Percentiles rank a stretch among this genome's conserved stretches.
These are phyloP conservation scores for Ostreobium quekettii DNA, from an alignment of 139 green algal genomes.

Conservation along the genomic window DNA sequence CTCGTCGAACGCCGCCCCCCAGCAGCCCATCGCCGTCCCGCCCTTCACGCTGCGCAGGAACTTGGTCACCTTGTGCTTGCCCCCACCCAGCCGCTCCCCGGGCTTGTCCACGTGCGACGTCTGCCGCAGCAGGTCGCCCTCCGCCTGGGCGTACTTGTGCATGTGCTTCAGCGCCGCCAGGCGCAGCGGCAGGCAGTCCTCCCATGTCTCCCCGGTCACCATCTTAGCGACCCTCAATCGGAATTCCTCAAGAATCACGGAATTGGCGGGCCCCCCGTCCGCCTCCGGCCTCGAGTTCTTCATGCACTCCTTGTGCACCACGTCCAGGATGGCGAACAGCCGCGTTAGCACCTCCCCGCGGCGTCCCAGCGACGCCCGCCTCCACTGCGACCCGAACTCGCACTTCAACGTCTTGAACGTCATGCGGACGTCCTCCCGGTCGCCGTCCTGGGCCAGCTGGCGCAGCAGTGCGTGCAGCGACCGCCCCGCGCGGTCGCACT, in stretches of 20 bases:
- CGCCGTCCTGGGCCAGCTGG: slow-evolving; percentile 9
- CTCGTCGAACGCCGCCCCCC: slow-evolving; percentile 16
- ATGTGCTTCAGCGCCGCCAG: slow-evolving; percentile 15
- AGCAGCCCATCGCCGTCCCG: slow-evolving; percentile 1
- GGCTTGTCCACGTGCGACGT: not conserved
- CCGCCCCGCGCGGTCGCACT: not conserved
- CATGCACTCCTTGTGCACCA: slow-evolving; percentile 16
- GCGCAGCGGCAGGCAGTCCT: slow-evolving; percentile 4
- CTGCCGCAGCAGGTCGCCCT: not conserved
- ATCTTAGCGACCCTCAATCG: slow-evolving; percentile 17
- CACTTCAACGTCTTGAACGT: slow-evolving; percentile 20
- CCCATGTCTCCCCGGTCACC: slow-evolving; percentile 15
- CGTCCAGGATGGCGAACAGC: slow-evolving; percentile 14
- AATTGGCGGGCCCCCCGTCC: slow-evolving; percentile 1
- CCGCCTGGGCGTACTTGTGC: slow-evolving; percentile 7
- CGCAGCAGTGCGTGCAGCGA: slow-evolving; percentile 9
- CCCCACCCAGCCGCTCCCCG: not conserved
- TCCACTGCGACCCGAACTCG: slow-evolving; percentile 17
- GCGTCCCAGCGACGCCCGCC: not conserved
- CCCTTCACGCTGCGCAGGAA: not conserved
- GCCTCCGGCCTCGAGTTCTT: not conserved
- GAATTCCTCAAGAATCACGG: slow-evolving; percentile 17
- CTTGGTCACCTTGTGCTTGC: slow-evolving; percentile 4
- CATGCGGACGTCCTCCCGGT: slow-evolving; percentile 16
- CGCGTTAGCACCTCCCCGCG: not conserved